Evolutionary conservation across 148 eudicot species (phyloP).

Genomic region (Salicornia ramosissima): DNA sequence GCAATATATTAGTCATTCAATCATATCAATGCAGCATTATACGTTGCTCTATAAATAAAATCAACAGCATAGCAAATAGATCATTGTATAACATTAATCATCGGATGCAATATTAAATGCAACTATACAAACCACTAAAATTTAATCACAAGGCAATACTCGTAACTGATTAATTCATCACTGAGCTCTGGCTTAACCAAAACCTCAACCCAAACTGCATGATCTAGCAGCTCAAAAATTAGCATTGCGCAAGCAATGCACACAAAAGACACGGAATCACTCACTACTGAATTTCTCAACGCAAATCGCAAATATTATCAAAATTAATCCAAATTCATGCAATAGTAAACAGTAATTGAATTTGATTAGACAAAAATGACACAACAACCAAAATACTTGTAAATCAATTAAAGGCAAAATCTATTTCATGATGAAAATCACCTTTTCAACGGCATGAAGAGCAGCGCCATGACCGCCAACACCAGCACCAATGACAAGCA

Average conservation of each 20-base stretch:
- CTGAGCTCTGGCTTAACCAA: too few relatives aligned
- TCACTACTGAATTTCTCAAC: neutral
- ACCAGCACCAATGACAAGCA: constrained; percentile 91
- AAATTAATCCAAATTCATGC: neutral
- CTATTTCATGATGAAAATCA: constrained; percentile 13
- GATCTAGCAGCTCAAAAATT: neutral
- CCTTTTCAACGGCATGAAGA: constrained; percentile 97
- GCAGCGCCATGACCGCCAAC: constrained; percentile 99
- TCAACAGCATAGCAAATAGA: too few relatives aligned
- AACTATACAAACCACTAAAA: too few relatives aligned
- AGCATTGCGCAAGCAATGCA: neutral
- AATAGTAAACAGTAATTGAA: neutral
- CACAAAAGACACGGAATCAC: neutral
- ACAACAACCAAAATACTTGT: neutral
- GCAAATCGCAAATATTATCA: neutral
- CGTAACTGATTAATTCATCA: too few relatives aligned
- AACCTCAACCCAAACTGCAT: neutral
- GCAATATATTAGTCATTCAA: too few relatives aligned
- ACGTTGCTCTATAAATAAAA: too few relatives aligned
- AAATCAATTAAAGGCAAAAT: neutral
- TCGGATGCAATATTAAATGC: too few relatives aligned
- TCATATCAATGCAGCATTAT: too few relatives aligned
- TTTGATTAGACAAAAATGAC: neutral
- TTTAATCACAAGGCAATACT: too few relatives aligned
- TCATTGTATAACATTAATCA: neutral